Evolutionary conservation across 1,284 basidiomycete species (phyloP), one percentile per base, ranked within the genome.

Genomic region (Meira nashicola): DNA sequence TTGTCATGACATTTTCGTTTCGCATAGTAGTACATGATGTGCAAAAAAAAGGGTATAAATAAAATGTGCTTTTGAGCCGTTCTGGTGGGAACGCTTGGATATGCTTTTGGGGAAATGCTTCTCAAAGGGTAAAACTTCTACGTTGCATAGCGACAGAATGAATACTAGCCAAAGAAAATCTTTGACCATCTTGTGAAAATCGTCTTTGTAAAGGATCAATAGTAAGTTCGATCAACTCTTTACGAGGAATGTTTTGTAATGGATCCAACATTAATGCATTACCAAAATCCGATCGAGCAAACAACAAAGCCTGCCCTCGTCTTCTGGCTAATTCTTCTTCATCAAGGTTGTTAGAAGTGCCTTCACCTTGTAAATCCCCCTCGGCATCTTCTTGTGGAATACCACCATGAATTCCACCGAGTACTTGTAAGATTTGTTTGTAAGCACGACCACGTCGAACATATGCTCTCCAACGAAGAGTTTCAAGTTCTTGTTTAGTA

Each of bases 131-230:
- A 33, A 33, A 4, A 33, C 28, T 33, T 33, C 28, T 33, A 33
- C 28, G 28, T 33, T 33, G 28, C 28, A 33, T 33, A 33, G 28
- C 28, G 28, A 33, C 28, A 33, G 28, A 33, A 33, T 33, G 28
- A 33, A 48, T 48, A 33, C 50, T 53, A 33, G 50, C 23, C n/a
- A 53, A 38, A 41, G 50, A 17, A 25, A 53, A 23, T 19, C 37
- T 3, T 21, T 53, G 12, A 5, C 14, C 28, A n/a, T 14, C 14
- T 14, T 53, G 17, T 23, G 37, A 39, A 41, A 33, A 23, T 4
- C 50, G 17, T n/a, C 50, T n/a, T 25, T 53, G 50, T 5, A 39
- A 25, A 2, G 50, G 50, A 39, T 53, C 50, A 25, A 53, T 53
- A 4, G 50, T 41, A n/a, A 53, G 28, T 12, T 17, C 12, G 19